These are phyloP conservation scores for Collybia sordida DNA, from an alignment of 768 basidiomycete species.

Conservation along the genomic window DNA sequence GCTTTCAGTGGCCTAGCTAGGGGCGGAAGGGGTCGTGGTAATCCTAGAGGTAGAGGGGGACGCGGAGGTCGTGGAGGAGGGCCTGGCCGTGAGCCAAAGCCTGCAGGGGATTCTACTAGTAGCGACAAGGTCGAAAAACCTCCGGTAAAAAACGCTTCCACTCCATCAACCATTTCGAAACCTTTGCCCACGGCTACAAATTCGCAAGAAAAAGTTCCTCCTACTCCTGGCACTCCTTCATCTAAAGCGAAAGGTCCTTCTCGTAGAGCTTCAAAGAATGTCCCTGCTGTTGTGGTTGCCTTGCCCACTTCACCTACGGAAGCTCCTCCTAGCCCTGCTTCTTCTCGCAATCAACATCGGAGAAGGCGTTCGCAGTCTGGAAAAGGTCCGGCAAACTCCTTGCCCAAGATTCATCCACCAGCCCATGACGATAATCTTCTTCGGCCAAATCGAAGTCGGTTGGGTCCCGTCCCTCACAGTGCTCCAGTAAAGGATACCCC, in stretches of 20 bases:
- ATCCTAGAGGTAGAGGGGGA: slow-evolving; percentile 29
- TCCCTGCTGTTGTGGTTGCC: slow-evolving; percentile 25
- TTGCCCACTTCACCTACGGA: slow-evolving; percentile 19
- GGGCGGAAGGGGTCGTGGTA: slow-evolving; percentile 31
- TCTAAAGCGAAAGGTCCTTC: slow-evolving; percentile 30
- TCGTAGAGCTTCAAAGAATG: slow-evolving; percentile 31
- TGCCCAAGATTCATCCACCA: slow-evolving; percentile 31
- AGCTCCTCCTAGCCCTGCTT: slow-evolving; percentile 13
- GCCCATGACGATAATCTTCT: slow-evolving; percentile 31
- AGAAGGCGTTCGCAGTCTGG: slow-evolving; percentile 48
- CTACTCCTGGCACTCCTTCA: slow-evolving; percentile 18
- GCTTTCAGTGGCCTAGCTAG: slow-evolving; percentile 46
- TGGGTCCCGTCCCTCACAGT: slow-evolving; percentile 32
- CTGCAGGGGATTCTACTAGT: slow-evolving; percentile 17
- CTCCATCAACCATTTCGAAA: slow-evolving; percentile 18
- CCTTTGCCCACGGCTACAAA: slow-evolving; percentile 14
- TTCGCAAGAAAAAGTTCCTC: slow-evolving; percentile 17
- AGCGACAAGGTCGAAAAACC: slow-evolving; percentile 15
- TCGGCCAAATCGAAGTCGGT: slow-evolving; percentile 29
- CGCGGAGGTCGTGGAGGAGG: slow-evolving; percentile 33
- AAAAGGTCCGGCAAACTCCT: slow-evolving; percentile 22
- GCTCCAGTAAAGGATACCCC: slow-evolving; percentile 55
- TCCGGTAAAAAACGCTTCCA: slow-evolving; percentile 14
- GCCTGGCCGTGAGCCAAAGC: slow-evolving; percentile 15
- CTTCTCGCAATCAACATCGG: slow-evolving; percentile 44